Evolutionary conservation across 2,329 filamentous ascomycete genomes (phyloP).

Genomic region (Waltergamsia citrina): DNA sequence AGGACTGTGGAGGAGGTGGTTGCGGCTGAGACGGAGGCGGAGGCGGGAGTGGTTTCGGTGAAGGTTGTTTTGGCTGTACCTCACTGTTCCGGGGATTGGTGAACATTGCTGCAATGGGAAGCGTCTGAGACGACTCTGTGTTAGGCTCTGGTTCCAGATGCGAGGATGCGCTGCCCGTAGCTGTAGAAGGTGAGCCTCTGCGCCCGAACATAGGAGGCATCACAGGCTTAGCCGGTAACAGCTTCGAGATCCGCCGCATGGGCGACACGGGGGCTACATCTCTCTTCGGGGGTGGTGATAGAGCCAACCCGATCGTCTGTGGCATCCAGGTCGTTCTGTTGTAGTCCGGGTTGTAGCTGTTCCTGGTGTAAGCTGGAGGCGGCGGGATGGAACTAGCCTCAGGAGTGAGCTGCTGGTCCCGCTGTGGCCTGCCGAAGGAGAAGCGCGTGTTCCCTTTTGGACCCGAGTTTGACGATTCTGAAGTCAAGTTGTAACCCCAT

Average conservation of each 20-base stretch:
- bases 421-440: not conserved
- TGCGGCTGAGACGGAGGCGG: too few relatives aligned
- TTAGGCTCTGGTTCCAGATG: constrained; percentile 1
- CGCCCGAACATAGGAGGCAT: constrained; percentile 18
- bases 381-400: constrained; percentile 10
- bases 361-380: constrained; percentile 11
- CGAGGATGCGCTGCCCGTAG: constrained; percentile 1
- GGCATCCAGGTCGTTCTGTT: constrained; percentile 17
- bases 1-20: too few relatives aligned
- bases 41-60: too few relatives aligned
- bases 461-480: too few relatives aligned
- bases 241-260: constrained; percentile 24
- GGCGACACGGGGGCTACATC: not conserved
- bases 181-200: constrained; percentile 4
- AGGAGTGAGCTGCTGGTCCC: constrained; percentile 8
- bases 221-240: constrained; percentile 35
- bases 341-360: constrained; percentile 7
- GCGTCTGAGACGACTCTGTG: too few relatives aligned
- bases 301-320: constrained; percentile 2
- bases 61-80: constrained; percentile 3
- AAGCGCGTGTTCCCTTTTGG: too few relatives aligned
- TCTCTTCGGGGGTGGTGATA: constrained; percentile 1
- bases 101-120: too few relatives aligned
- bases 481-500: constrained; percentile 1
- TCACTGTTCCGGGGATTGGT: constrained; percentile 11